Evolutionary conservation across 768 basidiomycete species (phyloP), one percentile per base, ranked within the genome.

Genomic region (Tulasnella sp.): DNA sequence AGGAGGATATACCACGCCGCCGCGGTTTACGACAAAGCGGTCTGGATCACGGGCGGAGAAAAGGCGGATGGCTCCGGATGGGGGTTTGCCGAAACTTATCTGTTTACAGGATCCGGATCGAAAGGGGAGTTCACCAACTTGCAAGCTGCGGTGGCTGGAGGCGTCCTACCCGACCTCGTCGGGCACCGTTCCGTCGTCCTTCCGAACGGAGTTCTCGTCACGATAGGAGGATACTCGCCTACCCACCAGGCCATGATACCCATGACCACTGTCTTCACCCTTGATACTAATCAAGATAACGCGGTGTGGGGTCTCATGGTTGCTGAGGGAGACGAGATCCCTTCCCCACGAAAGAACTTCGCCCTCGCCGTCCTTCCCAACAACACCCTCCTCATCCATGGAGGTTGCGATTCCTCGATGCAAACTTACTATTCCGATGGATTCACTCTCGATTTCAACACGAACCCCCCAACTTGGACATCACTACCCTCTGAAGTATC

Each of bases 11-110:
- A 88, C 76, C 92, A 95, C 77, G 79, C 90, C 6, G 83, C 85
- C 8, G 83, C 85, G 12, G 73, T 82, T 0, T 74, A 77, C 6
- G 79, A 80, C 7, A 88, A 88, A 6, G 80, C 81, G 62, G 82
- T 92, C 12, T 92, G 85, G 80, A 83, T 95, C 40, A 83, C 90
- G 62, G 94, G 94, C 3, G 94, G 94, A 8, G 85, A 90, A 79
- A 88, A 84, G 76, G 87, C 87, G n/a, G 94, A 96, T 78, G 91
- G 87, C 14, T 95, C 93, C 9, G 83, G 83, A 1, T 81, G 80
- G 65, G 85, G 82, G 0, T 88, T 90, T 77, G 81, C 84, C 5
- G 87, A 90, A 62, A 85, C 89, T 71, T 92, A 87, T 75, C 78
- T 84, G 26, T 93, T 91, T 80, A 76, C 77, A 5, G 73, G 69